Evolutionary conservation across 352 stramenopile genomes (phyloP), one percentile per base, ranked within the genome.

Genomic region (Globisporangium middletonii): DNA sequence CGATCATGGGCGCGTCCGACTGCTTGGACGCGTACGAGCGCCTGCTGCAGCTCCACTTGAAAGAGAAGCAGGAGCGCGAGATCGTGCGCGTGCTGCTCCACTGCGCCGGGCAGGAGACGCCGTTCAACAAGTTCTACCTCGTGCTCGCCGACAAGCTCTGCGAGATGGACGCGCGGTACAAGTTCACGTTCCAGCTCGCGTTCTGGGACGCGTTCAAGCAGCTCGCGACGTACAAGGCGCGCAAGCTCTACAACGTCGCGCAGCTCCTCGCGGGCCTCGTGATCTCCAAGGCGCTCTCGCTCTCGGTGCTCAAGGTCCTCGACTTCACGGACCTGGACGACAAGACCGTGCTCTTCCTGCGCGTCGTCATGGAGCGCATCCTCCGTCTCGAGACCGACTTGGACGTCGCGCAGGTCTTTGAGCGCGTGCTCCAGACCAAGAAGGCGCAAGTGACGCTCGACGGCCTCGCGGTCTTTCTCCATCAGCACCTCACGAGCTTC

Each of bases 161-260:
- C 62, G 87, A 98, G 66, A 97, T 94, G 68, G 92, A 98, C 62
- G 75, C 67, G 38, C 92, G 95, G 44, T 97, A 92, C 71, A 98
- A 97, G 59, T 99, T 98, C 63, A 97, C 93, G 19, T 88, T 98
- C 50, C 95, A 98, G 64, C 78, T 99, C 19, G 90, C 96, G 45
- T 98, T 97, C 67, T 99, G 95, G 96, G 96, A 99, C 73, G 71
- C 82, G 42, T 98, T 99, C 67, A 99, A 99, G 77, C 86, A 97
- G 55, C 67, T 92, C 44, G 70, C 83, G 59, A 68, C 71, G 44
- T 77, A 97, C 45, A 86, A 86, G 63, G 77, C 77, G 49, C 77
- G 94, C 27, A 92, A 92, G 60, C 72, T 92, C 53, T 96, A 91
- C 60, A 98, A 98, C 63, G 60, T 97, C 45, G 89, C 89, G 49